A percentile compares a stretch with the other conserved stretches of the same genome.
These are phyloP conservation scores for Clonostachys solani DNA, from an alignment of 2,329 filamentous ascomycete species.

Conservation along the genomic window DNA sequence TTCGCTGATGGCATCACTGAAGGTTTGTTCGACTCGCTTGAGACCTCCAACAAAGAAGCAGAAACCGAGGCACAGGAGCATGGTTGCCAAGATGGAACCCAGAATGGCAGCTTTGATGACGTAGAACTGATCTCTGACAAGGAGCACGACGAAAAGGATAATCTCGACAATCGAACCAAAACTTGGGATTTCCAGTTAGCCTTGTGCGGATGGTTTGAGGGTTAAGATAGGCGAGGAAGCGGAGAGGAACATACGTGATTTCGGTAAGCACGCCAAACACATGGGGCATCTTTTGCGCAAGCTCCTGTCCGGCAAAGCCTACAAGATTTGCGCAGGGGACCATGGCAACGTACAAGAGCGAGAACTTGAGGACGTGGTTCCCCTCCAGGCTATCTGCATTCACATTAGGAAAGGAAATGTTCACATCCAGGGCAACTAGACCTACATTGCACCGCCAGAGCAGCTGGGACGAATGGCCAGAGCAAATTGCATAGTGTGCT, in stretches of 20 bases:
- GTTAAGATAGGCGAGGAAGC: constrained; percentile 15
- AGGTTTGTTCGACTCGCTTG: constrained; percentile 61
- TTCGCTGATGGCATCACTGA: constrained; percentile 74
- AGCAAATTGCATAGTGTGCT: constrained; percentile 41
- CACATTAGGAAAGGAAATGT: not conserved
- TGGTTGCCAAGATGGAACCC: constrained; percentile 77
- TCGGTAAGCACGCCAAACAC: constrained; percentile 62
- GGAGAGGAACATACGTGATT: constrained; percentile 37
- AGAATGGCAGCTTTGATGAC: constrained; percentile 82
- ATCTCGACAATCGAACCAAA: constrained; percentile 77
- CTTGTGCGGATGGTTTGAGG: constrained; percentile 7
- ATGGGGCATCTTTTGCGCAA: constrained; percentile 74
- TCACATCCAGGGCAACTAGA: constrained; percentile 3
- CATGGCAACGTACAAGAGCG: constrained; percentile 44
- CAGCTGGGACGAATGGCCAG: constrained; percentile 45
- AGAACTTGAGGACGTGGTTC: constrained; percentile 38
- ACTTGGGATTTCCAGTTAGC: constrained; percentile 15
- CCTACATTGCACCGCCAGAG: constrained; percentile 35
- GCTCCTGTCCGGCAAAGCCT: constrained; percentile 56
- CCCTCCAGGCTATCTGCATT: constrained; percentile 24
- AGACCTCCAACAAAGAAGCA: constrained; percentile 79
- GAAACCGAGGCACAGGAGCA: constrained; percentile 73
- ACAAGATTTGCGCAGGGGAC: constrained; percentile 46
- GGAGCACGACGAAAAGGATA: constrained; percentile 74
- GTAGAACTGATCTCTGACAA: constrained; percentile 50